A percentile compares a stretch with the other conserved stretches of the same genome.
These are phyloP conservation scores for Phytophthora rubi DNA, from an alignment of 352 stramenopile species.

Conservation along the genomic window DNA sequence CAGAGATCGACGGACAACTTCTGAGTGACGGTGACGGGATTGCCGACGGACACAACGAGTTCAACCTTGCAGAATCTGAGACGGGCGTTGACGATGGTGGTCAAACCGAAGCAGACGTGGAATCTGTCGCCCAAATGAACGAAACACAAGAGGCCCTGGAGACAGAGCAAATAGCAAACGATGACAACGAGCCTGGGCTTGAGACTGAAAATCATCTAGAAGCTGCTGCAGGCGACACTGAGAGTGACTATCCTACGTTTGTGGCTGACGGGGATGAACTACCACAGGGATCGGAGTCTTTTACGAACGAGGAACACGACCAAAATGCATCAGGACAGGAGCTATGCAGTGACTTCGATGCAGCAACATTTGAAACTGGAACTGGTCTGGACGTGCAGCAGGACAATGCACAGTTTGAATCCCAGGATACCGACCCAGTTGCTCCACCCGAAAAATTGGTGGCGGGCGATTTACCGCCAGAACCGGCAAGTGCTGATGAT, in stretches of 20 bases:
- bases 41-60: background rate
- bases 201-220: slow-evolving; percentile 3
- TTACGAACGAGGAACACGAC: background rate
- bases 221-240: slow-evolving; percentile 3
- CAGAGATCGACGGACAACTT: slow-evolving; percentile 2
- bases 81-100: background rate
- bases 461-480: background rate
- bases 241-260: slow-evolving; percentile 16
- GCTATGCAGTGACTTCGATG: background rate
- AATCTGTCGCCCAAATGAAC: background rate
- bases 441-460: slow-evolving; percentile 1
- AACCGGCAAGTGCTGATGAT: slow-evolving; percentile 1
- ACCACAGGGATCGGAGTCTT: background rate
- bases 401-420: background rate
- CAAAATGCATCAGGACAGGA: background rate
- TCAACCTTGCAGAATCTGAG: background rate
- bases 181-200: slow-evolving; percentile 1
- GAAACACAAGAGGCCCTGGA: slow-evolving; percentile 5
- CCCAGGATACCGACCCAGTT: background rate
- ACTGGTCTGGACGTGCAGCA: background rate
- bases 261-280: slow-evolving; percentile 13
- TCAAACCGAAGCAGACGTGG: background rate
- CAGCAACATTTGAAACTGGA: background rate
- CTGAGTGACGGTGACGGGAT: background rate
- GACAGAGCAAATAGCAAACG: background rate